Base-by-base conservation (phyloP, 208 protist species). In the Acanthamoeba divionensis region DNA sequence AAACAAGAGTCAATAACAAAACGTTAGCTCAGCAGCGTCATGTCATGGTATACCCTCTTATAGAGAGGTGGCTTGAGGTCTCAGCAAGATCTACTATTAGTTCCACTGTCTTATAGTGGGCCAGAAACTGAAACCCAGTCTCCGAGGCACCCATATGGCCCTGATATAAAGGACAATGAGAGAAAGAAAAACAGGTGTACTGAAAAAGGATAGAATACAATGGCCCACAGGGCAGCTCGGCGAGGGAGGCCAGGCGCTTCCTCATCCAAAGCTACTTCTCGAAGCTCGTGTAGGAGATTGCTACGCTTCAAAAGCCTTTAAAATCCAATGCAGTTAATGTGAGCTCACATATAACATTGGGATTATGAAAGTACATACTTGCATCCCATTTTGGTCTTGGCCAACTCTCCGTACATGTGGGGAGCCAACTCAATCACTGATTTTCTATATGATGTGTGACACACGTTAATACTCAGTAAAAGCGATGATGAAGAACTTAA, bases 371-470 rank as follows among this genome's bases (percentile, higher is more conserved):
- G 36, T 41, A 6, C 36, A 52, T 82, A 82, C 79, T 26, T 44
- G 79, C 92, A 94, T 21, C 92, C 92, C 24, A 63, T 47, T 26
- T 89, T 60, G n/a, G 92, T 94, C 47, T 94, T 94, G 8, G 92
- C 92, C n/a, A 94, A 38, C 6, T 93, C 91, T 36, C 92, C 92
- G 69, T 91, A 94, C 36, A 94, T 87, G 48, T 94, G 92, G 21
- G 92, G 92, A 38, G 89, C 90, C 10, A 93, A 71, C 63, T 88
- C 75, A 1, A 94, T 90, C 5, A 91, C 89, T 26, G 65, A 31
- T 44, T 87, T 89, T 36, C 80, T 65, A n/a, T 45, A 21, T 90
- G 54, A 31, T 66, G 31, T n/a, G 63, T 50, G 38, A 41, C 36
- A 41, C 5, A 41, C 5, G 36, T 41, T 41, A 41, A 41, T 41